A percentile compares a stretch with the other conserved stretches of the same genome.
Evolutionary conservation across 139 green algal genomes (phyloP).

Genomic region (Volvox reticuliferus): DNA sequence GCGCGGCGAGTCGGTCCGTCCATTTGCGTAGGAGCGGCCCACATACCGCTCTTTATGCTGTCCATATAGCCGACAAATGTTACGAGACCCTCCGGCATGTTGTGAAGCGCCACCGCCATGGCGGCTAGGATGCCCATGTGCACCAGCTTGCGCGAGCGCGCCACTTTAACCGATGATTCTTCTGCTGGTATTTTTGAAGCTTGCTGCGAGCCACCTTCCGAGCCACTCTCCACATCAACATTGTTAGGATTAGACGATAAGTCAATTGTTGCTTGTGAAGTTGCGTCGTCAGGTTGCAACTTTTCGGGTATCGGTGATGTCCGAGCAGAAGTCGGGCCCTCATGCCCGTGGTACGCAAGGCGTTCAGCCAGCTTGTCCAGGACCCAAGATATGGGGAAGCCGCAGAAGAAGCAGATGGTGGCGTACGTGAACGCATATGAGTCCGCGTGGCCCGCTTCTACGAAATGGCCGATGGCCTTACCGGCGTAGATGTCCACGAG

Average conservation of each 20-base stretch:
- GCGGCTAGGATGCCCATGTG: conserved; percentile 15
- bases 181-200: background rate
- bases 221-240: background rate
- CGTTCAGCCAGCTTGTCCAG: conserved; percentile 11
- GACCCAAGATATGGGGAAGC: conserved; percentile 23
- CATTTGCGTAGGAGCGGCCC: background rate
- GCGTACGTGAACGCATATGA: conserved; percentile 5
- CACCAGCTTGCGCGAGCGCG: background rate
- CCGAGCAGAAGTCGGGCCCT: background rate
- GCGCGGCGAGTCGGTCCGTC: too few species aligned
- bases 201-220: background rate
- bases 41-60: background rate
- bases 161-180: background rate
- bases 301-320: background rate
- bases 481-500: conserved; percentile 13
- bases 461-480: conserved; percentile 10
- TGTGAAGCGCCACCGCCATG: conserved; percentile 23
- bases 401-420: conserved; percentile 19
- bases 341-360: background rate
- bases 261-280: background rate
- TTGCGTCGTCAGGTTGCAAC: background rate
- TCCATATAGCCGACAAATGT: conserved; percentile 38
- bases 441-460: background rate
- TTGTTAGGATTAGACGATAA: background rate
- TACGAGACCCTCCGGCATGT: conserved; percentile 34